Base-by-base conservation (phyloP, 1,139 yeast species). In the Petasospora fabianii region DNA sequence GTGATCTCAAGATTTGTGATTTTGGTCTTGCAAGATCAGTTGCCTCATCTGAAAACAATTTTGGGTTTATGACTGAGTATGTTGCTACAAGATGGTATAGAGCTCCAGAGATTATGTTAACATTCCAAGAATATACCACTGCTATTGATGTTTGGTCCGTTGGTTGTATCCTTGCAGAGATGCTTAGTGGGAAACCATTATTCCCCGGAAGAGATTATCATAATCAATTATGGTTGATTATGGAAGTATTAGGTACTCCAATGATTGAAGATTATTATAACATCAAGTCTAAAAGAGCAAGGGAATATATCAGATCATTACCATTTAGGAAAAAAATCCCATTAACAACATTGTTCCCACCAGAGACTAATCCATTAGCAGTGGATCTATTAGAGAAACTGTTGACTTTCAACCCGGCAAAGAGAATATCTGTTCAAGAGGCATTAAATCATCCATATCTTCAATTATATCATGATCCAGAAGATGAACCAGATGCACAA, bases 61-160 rank as follows among this genome's bases (percentile, higher is more conserved):
- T 77, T 45, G 84, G 90, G 30, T 79, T 80, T 59, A 75, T 92
- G 84, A 92, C 98, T 4, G 97, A 92, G 62, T 92, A 92, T 59
- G 97, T 92, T 37, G 97, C 97, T 8, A 92, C 98, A 6, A 69
- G 97, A 53, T 90, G 97, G 97, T 90, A 90, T 63, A 69, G 97
- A 38, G 97, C 97, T 1, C 97, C 97, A 0, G 97, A 90, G 58
- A 90, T 90, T 59, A 90, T 90, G 97, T 71, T 92, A 39, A 86
- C 97, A 1, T 84, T 88, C 55, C 92, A 90, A 46, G 90, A 85
- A 58, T 92, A 92, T 64, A 84, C 96, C 20, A 85, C 90, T 44
- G 96, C 97, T 14, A 90, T 92, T 54, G 98, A 92, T 62, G 80
- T 90, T 46, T 92, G 98, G 98, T 83, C 95, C 2, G 90, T 88